A percentile compares a stretch with the other conserved stretches of the same genome.
Evolutionary conservation across 2,329 filamentous ascomycete genomes (phyloP).

Genomic region (Neurospora sp.): DNA sequence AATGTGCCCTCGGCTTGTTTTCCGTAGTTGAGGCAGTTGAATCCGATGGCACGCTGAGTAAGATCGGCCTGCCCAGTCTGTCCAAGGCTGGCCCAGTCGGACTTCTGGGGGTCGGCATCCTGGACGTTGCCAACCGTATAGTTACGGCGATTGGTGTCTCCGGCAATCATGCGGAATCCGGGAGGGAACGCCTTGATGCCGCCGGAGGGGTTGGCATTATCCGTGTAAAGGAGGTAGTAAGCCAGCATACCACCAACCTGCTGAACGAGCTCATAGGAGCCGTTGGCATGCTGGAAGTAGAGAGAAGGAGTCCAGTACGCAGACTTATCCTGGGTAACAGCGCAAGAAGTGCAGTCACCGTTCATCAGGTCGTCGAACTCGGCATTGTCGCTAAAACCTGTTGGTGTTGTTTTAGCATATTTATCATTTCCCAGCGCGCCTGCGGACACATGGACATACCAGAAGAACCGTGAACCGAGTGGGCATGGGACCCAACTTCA

Average conservation of each 20-base stretch:
- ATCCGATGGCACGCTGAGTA: constrained; percentile 73
- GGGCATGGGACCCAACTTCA: constrained; percentile 52
- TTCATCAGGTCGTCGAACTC: constrained; percentile 45
- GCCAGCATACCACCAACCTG: constrained; percentile 78
- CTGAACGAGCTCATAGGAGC: constrained; percentile 56
- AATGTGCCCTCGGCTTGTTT: constrained; percentile 59
- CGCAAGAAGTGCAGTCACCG: constrained; percentile 70
- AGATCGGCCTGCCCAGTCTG: constrained; percentile 59
- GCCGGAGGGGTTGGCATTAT: constrained; percentile 19
- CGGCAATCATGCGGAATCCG: constrained; percentile 75
- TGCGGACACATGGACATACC: constrained; percentile 43
- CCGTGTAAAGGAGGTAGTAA: constrained; percentile 71
- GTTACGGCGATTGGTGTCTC: constrained; percentile 55
- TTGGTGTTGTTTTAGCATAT: not conserved
- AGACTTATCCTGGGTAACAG: constrained; percentile 72
- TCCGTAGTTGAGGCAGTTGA: constrained; percentile 87
- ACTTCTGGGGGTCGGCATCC: constrained; percentile 54
- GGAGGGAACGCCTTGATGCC: constrained; percentile 63
- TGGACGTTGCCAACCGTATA: constrained; percentile 61
- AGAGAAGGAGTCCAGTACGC: constrained; percentile 75
- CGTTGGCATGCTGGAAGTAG: constrained; percentile 64
- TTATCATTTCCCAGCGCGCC: not conserved
- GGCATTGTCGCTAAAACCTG: constrained; percentile 56
- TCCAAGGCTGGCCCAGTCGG: constrained; percentile 54
- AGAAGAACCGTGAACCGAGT: constrained; percentile 65